Percentiles rank a stretch among this genome's conserved stretches.
Conservation (phyloP, 768 basidiomycete species). For the Candolleomyces efflorescens region DNA sequence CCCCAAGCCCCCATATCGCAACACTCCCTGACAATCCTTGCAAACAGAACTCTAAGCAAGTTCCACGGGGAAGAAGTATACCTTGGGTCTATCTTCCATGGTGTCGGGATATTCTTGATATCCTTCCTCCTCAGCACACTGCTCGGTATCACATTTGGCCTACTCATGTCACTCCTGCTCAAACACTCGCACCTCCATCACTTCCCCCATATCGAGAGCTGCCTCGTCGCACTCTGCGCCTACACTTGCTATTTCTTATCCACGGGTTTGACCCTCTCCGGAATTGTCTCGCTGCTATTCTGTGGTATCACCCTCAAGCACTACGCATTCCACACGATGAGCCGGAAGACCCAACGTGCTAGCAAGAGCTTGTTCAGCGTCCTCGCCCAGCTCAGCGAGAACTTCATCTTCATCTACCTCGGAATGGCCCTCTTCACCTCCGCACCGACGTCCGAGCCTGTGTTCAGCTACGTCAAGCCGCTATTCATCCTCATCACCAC, state of each 20-base stretch:
- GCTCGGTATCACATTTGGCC: slow-evolving; percentile 87
- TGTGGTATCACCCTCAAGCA: slow-evolving; percentile 99
- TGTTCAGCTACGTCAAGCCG: slow-evolving; percentile 87
- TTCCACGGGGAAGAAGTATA: slow-evolving; percentile 90
- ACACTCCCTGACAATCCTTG: not conserved
- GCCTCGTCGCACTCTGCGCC: slow-evolving; percentile 89
- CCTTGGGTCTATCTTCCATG: slow-evolving; percentile 86
- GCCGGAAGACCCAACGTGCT: slow-evolving; percentile 85
- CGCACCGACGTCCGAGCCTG: slow-evolving; percentile 70
- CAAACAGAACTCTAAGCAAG: slow-evolving; percentile 75
- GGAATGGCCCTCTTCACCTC: slow-evolving; percentile 95
- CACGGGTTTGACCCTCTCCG: slow-evolving; percentile 91
- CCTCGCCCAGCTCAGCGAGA: slow-evolving; percentile 92
- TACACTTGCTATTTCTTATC: slow-evolving; percentile 99
- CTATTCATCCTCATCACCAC: slow-evolving; percentile 91
- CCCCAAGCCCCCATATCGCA: not conserved
- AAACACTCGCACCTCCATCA: slow-evolving; percentile 87
- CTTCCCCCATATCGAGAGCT: slow-evolving; percentile 96
- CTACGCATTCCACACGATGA: slow-evolving; percentile 99
- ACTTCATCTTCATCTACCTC: slow-evolving; percentile 99
- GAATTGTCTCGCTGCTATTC: slow-evolving; percentile 96
- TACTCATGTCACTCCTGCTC: slow-evolving; percentile 85
- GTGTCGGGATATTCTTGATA: slow-evolving; percentile 95
- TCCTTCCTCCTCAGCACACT: slow-evolving; percentile 95
- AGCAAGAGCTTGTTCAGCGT: slow-evolving; percentile 95